Evolutionary conservation across 192 early-diverging fungal genomes (phyloP).

Genomic region (Coemansia erecta): DNA sequence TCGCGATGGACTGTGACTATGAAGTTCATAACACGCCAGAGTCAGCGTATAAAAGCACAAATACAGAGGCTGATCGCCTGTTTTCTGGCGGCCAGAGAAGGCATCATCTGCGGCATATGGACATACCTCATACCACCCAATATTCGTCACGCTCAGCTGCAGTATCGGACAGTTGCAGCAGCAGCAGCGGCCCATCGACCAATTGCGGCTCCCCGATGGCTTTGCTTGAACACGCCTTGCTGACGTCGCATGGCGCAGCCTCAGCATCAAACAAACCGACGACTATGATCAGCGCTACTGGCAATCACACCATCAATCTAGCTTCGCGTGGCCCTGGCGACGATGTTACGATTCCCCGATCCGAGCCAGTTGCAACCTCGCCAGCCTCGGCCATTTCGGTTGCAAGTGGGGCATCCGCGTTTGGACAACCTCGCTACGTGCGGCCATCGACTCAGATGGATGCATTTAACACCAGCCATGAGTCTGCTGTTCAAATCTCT

Average conservation of each 20-base stretch:
- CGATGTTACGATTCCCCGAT: too few species aligned
- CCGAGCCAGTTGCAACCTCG: too few species aligned
- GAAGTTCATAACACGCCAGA: neutral
- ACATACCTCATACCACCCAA: neutral
- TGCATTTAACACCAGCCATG: neutral
- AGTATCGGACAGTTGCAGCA: neutral
- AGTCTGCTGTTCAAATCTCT: neutral
- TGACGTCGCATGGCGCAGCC: neutral
- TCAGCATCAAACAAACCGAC: conserved; percentile 4
- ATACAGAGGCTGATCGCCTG: neutral
- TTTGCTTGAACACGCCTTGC: neutral
- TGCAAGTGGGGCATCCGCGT: too few species aligned
- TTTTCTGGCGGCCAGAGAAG: neutral
- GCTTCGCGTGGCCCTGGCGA: too few species aligned
- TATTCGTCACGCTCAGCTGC: conserved; percentile 1
- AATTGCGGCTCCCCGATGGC: neutral
- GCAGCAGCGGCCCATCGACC: conserved; percentile 2
- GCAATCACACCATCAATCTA: too few species aligned
- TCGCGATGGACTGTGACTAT: conserved; percentile 3
- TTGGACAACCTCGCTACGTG: too few species aligned
- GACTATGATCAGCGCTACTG: neutral
- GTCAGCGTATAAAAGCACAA: conserved; percentile 1
- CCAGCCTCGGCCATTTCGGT: too few species aligned
- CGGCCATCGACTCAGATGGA: too few species aligned
- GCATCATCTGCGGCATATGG: neutral